phyloP scores from a whole-genome alignment of 2,329 filamentous ascomycete genomes.

The Clarireedia homoeocarpa region DNA sequence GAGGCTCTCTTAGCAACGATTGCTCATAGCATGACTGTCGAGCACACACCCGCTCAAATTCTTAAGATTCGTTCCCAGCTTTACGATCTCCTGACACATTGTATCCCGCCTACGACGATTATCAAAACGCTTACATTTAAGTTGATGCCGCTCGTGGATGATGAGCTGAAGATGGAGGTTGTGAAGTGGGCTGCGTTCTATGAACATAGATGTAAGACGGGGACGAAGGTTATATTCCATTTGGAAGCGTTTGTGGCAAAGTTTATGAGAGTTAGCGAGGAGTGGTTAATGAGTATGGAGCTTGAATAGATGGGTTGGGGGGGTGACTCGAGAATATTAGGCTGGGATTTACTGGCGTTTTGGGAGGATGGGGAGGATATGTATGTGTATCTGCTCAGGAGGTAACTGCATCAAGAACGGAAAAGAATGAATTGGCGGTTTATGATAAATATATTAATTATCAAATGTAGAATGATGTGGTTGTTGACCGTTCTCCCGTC shows the following conservation, averaged over 20 bases:
- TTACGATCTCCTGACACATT: slow-evolving; percentile 96
- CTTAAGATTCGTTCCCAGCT: slow-evolving; percentile 83
- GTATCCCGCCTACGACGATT: slow-evolving; percentile 90
- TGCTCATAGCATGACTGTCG: slow-evolving; percentile 86
- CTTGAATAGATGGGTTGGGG: slow-evolving; percentile 32
- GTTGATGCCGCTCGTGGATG: slow-evolving; percentile 78
- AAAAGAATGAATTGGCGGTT: neutral
- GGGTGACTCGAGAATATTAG: neutral
- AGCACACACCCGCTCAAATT: slow-evolving; percentile 85
- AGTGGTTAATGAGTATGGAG: slow-evolving; percentile 84
- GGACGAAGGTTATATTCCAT: slow-evolving; percentile 95
- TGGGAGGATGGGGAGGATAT: too few species aligned
- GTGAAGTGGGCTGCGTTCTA: slow-evolving; percentile 97
- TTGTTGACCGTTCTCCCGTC: too few species aligned
- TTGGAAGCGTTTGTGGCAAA: slow-evolving; percentile 97
- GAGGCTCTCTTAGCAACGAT: slow-evolving; percentile 84
- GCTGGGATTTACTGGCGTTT: neutral
- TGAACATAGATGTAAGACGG: slow-evolving; percentile 87
- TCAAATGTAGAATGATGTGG: too few species aligned
- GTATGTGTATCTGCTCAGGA: neutral
- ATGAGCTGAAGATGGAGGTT: slow-evolving; percentile 82
- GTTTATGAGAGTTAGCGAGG: slow-evolving; percentile 94
- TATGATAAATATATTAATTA: too few species aligned
- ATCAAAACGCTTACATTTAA: slow-evolving; percentile 94
- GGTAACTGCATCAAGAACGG: neutral